A percentile compares a stretch with the other conserved stretches of the same genome.
These are phyloP conservation scores for Trypanosoma grayi DNA, from an alignment of 208 protist genomes.

Conservation along the genomic window DNA sequence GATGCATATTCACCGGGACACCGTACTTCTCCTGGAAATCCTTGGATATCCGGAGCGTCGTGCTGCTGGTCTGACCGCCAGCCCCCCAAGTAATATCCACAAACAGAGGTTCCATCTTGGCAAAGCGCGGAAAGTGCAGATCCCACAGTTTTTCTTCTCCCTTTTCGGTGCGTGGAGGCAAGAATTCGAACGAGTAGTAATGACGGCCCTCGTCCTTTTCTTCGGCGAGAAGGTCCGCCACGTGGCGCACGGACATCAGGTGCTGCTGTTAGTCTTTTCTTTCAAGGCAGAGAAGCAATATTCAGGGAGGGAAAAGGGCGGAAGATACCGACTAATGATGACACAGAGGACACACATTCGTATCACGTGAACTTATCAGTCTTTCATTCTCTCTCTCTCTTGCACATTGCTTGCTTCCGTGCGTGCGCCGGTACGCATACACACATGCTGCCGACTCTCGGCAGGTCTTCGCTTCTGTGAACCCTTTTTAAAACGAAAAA, in stretches of 20 bases:
- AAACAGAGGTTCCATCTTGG: constrained; percentile 82
- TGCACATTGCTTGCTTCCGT: too few relatives aligned
- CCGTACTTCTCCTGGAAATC: constrained; percentile 88
- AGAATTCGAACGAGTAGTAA: constrained; percentile 92
- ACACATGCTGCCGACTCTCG: too few relatives aligned
- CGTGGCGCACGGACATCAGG: background rate
- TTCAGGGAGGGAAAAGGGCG: too few relatives aligned
- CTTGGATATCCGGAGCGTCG: constrained; percentile 74
- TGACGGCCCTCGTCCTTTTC: background rate
- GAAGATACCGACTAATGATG: too few relatives aligned
- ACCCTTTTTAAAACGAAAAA: background rate
- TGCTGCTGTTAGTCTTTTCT: too few relatives aligned
- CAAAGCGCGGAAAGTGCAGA: constrained; percentile 78
- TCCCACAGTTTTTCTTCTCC: constrained; percentile 83
- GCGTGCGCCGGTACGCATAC: too few relatives aligned
- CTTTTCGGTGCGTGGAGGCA: constrained; percentile 93
- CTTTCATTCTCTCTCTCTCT: too few relatives aligned
- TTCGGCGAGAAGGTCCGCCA: background rate
- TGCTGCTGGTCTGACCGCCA: constrained; percentile 83
- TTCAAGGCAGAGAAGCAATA: too few relatives aligned
- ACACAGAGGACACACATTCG: too few relatives aligned
- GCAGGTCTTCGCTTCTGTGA: too few relatives aligned
- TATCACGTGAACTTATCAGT: too few relatives aligned
- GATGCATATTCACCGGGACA: constrained; percentile 81
- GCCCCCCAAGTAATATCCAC: constrained; percentile 97